Percentiles rank a stretch among this genome's conserved stretches.
These are phyloP conservation scores for Fusarium pseudonygamai DNA, from an alignment of 2,329 filamentous ascomycete genomes.

Conservation along the genomic window DNA sequence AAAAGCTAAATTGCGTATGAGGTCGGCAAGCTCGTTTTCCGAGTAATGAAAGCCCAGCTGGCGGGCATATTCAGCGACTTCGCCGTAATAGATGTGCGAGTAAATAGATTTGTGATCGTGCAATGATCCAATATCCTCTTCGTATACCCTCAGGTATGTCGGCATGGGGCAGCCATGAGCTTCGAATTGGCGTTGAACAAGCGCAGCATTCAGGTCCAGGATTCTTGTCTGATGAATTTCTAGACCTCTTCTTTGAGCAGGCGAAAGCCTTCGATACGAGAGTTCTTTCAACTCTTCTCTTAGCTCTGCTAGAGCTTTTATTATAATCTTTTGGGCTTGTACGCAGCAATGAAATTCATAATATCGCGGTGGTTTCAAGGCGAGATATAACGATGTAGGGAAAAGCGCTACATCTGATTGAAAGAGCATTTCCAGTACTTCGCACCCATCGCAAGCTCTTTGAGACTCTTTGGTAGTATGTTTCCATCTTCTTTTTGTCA, in stretches of 20 bases:
- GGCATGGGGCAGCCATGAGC: accelerated
- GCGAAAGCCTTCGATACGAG: accelerated
- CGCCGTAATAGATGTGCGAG: neutral
- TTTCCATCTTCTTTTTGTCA: too few relatives aligned
- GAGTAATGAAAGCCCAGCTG: accelerated
- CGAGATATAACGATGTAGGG: too few relatives aligned
- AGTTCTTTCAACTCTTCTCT: neutral
- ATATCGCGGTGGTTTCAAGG: too few relatives aligned
- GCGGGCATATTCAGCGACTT: neutral
- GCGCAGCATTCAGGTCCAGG: neutral
- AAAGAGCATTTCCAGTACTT: too few relatives aligned
- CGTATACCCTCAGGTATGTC: accelerated
- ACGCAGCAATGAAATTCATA: too few relatives aligned
- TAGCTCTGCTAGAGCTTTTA: neutral
- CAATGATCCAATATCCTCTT: neutral
- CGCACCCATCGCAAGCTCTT: too few relatives aligned
- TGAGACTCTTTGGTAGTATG: too few relatives aligned
- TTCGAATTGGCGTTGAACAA: neutral
- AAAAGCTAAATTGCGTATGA: neutral
- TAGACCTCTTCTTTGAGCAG: accelerated
- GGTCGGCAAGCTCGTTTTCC: accelerated
- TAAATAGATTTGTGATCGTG: too few relatives aligned
- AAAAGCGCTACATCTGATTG: too few relatives aligned
- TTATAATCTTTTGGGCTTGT: too few relatives aligned
- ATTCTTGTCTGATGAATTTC: accelerated